Base-by-base conservation (phyloP, 768 basidiomycete genomes). In the Lentinula boryana region DNA sequence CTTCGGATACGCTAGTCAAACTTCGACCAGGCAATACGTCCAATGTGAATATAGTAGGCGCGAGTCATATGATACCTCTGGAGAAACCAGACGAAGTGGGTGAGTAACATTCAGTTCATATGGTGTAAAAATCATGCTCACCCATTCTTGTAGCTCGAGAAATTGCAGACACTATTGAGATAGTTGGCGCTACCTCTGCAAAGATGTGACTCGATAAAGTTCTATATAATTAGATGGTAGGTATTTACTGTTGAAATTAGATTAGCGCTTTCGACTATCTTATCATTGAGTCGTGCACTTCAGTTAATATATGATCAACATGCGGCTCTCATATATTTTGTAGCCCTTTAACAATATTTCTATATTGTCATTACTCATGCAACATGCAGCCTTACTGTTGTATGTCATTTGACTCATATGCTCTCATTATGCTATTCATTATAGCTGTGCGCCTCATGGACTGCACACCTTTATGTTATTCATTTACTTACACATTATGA, bases 61-160 rank as follows among this genome's bases (percentile, higher is more conserved):
- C 76, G 31, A 78, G 78, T 3, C 80, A 82, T 73, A 68, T 83
- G 78, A 77, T 80, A 63, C 69, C 76, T 6, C 78, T 78, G 57
- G 77, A 81, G 63, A 69, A 69, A 46, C 80, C 80, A 12, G 62
- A 65, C 48, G 69, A 69, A 58, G 57, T 75, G 38, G 73, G 74
- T 56, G 55, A 44, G 55, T 56, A 32, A n/a, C 13, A 35, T 18
- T 43, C 9, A 13, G 10, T 32, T 27, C 18, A 4, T 23, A 8
- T 40, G 13, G 15, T n/a, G 18, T 31, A 43, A 4, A 13, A 12
- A 23, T 13, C 18, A 27, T 13, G 18, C 16, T 16, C 13, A n/a
- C 10, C 15, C 12, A 3, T 13, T 7, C 21, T 13, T 27, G 5
- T 40, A 56, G 55, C 55, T 40, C 36, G 55, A 31, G 55, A 56